Percentiles rank a stretch among this genome's conserved stretches.
Evolutionary conservation across 179 eudicot genomes (phyloP).

Genomic region (Nepenthes alata): DNA sequence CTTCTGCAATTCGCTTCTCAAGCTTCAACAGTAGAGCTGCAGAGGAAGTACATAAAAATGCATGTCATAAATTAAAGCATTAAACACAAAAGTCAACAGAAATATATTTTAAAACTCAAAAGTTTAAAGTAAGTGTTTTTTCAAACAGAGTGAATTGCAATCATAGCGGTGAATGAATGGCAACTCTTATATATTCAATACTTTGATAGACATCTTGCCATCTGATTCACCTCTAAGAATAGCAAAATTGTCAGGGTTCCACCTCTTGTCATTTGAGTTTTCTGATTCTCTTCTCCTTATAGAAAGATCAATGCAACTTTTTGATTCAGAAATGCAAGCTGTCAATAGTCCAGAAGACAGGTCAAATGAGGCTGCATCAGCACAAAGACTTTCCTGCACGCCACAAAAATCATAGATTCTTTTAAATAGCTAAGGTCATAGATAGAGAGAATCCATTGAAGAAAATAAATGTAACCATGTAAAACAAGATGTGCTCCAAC

Average conservation of each 20-base stretch:
- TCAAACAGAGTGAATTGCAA: neutral
- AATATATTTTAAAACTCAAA: too few relatives aligned
- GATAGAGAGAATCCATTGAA: neutral
- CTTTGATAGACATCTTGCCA: neutral
- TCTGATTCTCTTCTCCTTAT: conserved; percentile 52
- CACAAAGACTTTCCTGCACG: conserved; percentile 79
- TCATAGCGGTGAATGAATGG: too few relatives aligned
- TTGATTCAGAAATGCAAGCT: conserved; percentile 89
- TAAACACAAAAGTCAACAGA: too few relatives aligned
- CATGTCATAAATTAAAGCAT: too few relatives aligned
- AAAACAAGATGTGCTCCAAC: too few relatives aligned
- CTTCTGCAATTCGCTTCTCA: conserved; percentile 83
- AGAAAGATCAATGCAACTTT: conserved; percentile 69
- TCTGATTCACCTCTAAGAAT: conserved; percentile 69
- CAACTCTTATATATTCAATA: too few relatives aligned
- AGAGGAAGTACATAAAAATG: conserved; percentile 8
- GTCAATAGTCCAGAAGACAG: conserved; percentile 58
- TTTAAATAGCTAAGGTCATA: neutral
- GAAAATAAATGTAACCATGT: neutral
- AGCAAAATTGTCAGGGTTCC: conserved; percentile 77
- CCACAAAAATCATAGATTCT: neutral
- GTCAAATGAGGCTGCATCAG: conserved; percentile 97
- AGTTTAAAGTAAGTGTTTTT: neutral
- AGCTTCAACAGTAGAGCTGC: conserved; percentile 93
- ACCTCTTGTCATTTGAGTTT: conserved; percentile 50